Evolutionary conservation across 2,329 filamentous ascomycete genomes (phyloP), one percentile per base, ranked within the genome.

Genomic region (Lasiodiplodia gonubiensis): DNA sequence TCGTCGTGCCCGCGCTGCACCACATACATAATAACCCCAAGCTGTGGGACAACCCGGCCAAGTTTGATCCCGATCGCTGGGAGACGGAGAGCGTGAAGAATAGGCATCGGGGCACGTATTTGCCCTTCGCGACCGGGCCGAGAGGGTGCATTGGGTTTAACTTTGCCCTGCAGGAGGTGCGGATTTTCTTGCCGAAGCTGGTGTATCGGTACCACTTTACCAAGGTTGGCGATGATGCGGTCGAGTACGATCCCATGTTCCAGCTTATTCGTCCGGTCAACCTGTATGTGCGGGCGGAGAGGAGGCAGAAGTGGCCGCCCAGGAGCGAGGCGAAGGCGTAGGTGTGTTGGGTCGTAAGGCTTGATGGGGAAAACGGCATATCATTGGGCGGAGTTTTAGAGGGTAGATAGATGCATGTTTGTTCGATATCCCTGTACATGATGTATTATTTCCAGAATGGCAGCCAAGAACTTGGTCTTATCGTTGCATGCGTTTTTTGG

Each of bases 111-210:
- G 82, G 80, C 1, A 78, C 84, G 0, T 90, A 89, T 71, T 79
- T 86, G 3, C 88, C 88, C 0, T 90, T 90, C 69, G 87, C 84
- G 0, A 78, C 82, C 0, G 88, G 88, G 0, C 83, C 80, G 0
- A 79, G 88, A 1, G 84, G 83, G 77, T 90, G 88, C 69, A 86
- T 90, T 66, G 88, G 87, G 0, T 89, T 88, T 81, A 89, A 88
- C 75, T 88, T 89, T 74, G 88, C 87, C 0, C 77, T 89, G 7
- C 82, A 85, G 68, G 86, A 90, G 74, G 80, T 88, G 68, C 89
- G 89, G 78, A 80, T 88, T 4, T 83, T 88, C 71, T 48, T 90
- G 69, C 79, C 83, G 1, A 86, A 89, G 78, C 76, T 90, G 46
- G 75, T 89, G 2, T 89, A 83, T 67, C 80, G 87, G 8, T 89